Percentiles rank a stretch among this genome's conserved stretches.
These are phyloP conservation scores for Blakeslea trispora DNA, from an alignment of 371 early-diverging fungal species.

Conservation along the genomic window DNA sequence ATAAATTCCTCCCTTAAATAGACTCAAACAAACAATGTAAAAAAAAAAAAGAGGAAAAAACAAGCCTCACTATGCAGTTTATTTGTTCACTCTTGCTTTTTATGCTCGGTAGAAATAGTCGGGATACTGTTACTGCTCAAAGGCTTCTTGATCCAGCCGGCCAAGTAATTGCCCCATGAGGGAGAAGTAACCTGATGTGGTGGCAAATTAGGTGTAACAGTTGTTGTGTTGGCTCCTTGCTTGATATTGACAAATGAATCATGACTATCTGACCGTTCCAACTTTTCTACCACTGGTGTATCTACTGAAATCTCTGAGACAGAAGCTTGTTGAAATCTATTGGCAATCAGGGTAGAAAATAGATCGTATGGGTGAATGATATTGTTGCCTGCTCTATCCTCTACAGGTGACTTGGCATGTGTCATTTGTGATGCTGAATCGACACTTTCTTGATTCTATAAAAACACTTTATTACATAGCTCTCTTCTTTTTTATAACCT, in stretches of 20 bases:
- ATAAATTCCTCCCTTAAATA: too few species aligned
- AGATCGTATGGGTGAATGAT: conserved; percentile 26
- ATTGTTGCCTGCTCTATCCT: conserved; percentile 7
- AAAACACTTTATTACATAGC: not conserved
- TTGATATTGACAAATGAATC: conserved; percentile 31
- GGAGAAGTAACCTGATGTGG: conserved; percentile 5
- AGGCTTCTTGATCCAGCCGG: conserved; percentile 22
- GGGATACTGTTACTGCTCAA: not conserved
- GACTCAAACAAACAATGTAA: too few species aligned
- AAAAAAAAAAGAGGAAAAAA: too few species aligned
- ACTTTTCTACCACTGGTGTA: conserved; percentile 1
- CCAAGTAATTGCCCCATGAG: conserved; percentile 22
- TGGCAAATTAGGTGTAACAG: not conserved
- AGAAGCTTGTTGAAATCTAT: conserved; percentile 13
- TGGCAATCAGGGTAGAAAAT: conserved; percentile 28
- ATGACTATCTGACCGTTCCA: conserved; percentile 29
- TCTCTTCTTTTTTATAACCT: too few species aligned
- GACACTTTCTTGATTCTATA: conserved; percentile 1
- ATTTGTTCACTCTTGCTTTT: conserved; percentile 13
- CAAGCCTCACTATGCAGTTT: too few species aligned
- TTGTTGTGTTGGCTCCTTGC: not conserved
- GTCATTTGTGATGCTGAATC: not conserved
- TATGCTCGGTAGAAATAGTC: not conserved
- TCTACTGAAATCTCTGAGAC: not conserved
- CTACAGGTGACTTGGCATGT: conserved; percentile 1